These are phyloP conservation scores for Carex sylvatica DNA, from an alignment of 202 grass and related monocot species.

Conservation along the genomic window DNA sequence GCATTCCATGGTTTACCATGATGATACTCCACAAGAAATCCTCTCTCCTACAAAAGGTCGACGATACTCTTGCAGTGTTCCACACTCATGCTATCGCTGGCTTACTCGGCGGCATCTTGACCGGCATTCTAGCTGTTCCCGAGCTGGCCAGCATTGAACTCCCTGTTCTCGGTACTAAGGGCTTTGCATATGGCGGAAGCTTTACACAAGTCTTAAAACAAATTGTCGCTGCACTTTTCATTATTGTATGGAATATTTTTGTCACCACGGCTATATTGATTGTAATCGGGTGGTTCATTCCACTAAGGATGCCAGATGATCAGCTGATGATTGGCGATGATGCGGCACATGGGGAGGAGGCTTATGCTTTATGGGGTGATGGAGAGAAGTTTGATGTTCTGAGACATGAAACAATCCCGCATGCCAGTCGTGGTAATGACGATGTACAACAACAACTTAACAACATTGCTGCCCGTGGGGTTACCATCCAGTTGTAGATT, in stretches of 20 bases:
- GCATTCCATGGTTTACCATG: constrained; percentile 83
- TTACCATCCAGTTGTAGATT: constrained; percentile 33
- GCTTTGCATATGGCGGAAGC: constrained; percentile 64
- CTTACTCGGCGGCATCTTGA: constrained; percentile 48
- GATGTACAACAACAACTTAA: constrained; percentile 20
- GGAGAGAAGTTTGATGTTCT: constrained; percentile 75
- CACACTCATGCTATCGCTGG: constrained; percentile 75
- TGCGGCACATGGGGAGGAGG: constrained; percentile 75
- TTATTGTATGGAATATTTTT: constrained; percentile 50
- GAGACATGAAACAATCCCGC: constrained; percentile 43
- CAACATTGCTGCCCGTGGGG: constrained; percentile 30
- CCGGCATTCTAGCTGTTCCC: constrained; percentile 56
- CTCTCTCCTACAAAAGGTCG: constrained; percentile 47
- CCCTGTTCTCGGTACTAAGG: constrained; percentile 31
- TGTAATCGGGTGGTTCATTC: constrained; percentile 46
- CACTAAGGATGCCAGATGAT: constrained; percentile 72
- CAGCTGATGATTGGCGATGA: constrained; percentile 76
- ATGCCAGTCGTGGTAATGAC: constrained; percentile 9
- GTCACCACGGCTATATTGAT: constrained; percentile 56
- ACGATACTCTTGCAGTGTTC: constrained; percentile 71
- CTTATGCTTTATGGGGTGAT: constrained; percentile 81
- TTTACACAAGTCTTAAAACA: constrained; percentile 50
- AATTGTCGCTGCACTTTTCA: constrained; percentile 45
- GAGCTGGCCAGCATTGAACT: constrained; percentile 37
- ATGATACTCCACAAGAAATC: constrained; percentile 93